Conservation (phyloP, 192 early-diverging fungal genomes). For the Powellomyces hirtus region DNA sequence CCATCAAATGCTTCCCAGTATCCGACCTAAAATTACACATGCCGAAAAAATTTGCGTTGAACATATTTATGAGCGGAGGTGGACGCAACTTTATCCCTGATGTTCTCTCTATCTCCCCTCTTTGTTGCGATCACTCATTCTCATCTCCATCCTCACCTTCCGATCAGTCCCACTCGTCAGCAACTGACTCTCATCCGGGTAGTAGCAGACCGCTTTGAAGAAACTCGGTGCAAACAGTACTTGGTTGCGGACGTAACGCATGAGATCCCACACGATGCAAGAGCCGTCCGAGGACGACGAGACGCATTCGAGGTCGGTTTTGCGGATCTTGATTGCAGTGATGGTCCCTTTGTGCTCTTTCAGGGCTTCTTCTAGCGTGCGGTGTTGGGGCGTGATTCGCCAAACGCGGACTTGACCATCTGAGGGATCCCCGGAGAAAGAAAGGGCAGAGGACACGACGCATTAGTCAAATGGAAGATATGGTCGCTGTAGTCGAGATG, state of each 20-base stretch:
- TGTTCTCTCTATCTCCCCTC: too few relatives aligned
- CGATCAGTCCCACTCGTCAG: conserved; percentile 58
- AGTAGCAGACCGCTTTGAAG: conserved; percentile 58
- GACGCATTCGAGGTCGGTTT: conserved; percentile 60
- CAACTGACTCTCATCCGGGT: conserved; percentile 57
- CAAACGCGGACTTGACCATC: conserved; percentile 63
- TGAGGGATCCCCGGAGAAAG: too few relatives aligned
- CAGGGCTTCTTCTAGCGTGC: conserved; percentile 50
- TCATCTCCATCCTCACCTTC: conserved; percentile 50
- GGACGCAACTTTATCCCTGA: too few relatives aligned
- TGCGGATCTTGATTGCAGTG: conserved; percentile 59
- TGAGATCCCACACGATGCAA: conserved; percentile 61
- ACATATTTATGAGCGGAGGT: too few relatives aligned
- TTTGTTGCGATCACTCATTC: background rate
- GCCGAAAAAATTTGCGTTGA: too few relatives aligned
- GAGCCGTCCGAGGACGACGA: conserved; percentile 53
- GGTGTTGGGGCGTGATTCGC: conserved; percentile 44
- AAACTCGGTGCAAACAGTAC: conserved; percentile 60
- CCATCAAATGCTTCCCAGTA: conserved; percentile 67
- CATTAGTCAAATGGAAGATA: too few relatives aligned
- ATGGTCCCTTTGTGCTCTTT: conserved; percentile 66
- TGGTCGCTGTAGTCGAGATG: too few relatives aligned
- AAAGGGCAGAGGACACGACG: too few relatives aligned
- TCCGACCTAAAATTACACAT: conserved; percentile 40
- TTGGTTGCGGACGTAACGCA: conserved; percentile 61